Percentiles rank a stretch among this genome's conserved stretches.
Evolutionary conservation across 2,329 filamentous ascomycete species (phyloP).

Genomic region (Aspergillus felis): DNA sequence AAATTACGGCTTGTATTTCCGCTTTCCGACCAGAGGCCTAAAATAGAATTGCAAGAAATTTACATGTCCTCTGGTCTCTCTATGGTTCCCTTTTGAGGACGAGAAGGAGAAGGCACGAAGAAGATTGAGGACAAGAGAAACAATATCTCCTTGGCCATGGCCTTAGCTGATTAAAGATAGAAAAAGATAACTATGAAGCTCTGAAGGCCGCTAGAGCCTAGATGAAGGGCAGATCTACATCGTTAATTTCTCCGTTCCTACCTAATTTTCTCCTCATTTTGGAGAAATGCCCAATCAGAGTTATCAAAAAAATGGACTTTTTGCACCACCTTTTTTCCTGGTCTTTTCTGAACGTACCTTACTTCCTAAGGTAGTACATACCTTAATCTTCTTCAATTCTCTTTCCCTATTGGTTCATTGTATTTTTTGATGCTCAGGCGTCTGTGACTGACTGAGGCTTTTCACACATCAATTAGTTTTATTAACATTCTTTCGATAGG

Average conservation of each 20-base stretch:
- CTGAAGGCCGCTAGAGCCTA: neutral
- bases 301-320: neutral
- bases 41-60: neutral
- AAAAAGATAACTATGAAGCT: neutral
- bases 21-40: neutral
- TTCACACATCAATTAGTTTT: neutral
- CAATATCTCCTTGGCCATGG: neutral
- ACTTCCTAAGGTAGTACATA: neutral
- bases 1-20: neutral
- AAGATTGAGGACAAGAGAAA: neutral
- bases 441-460: neutral
- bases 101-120: neutral
- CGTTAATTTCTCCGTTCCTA: neutral
- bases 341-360: neutral
- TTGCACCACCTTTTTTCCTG: neutral
- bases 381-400: neutral
- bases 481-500: neutral
- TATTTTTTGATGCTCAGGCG: neutral
- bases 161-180: neutral
- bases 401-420: neutral
- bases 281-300: neutral
- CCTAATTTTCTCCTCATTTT: neutral
- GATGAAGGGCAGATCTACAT: neutral
- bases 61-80: neutral
- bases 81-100: neutral